These are phyloP conservation scores for Coemansia sp. DNA, from an alignment of 192 early-diverging fungal genomes.

Conservation along the genomic window DNA sequence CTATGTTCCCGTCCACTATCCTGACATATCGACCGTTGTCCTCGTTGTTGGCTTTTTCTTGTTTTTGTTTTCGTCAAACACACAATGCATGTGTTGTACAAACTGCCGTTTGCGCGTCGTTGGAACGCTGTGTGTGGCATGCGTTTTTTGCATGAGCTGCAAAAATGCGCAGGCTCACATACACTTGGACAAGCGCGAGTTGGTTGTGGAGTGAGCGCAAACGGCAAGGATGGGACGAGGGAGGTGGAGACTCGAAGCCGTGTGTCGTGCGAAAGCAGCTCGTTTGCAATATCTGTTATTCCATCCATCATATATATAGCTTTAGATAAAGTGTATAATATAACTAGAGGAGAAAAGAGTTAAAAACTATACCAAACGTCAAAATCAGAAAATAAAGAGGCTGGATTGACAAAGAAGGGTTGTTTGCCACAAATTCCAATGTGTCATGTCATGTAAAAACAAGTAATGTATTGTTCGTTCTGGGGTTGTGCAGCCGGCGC, in stretches of 20 bases:
- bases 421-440: not conserved
- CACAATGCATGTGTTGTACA: conserved; percentile 32
- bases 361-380: too few relatives aligned
- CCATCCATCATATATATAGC: conserved; percentile 9
- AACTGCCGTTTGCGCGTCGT: conserved; percentile 26
- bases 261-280: conserved; percentile 7
- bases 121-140: conserved; percentile 25
- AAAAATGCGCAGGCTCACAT: conserved; percentile 17
- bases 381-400: not conserved
- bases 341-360: not conserved
- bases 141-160: conserved; percentile 41
- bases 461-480: too few relatives aligned
- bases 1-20: not conserved
- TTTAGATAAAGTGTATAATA: not conserved
- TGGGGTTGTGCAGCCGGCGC: too few relatives aligned
- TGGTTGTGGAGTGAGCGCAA: not conserved
- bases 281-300: conserved; percentile 13
- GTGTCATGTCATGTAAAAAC: not conserved
- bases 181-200: not conserved
- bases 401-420: not conserved
- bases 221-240: too few relatives aligned
- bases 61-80: conserved; percentile 27
- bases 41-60: conserved; percentile 19
- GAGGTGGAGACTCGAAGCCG: too few relatives aligned
- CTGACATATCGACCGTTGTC: not conserved